Conservation (phyloP, 176 grass and related monocot genomes). For the Otatea glauca region DNA sequence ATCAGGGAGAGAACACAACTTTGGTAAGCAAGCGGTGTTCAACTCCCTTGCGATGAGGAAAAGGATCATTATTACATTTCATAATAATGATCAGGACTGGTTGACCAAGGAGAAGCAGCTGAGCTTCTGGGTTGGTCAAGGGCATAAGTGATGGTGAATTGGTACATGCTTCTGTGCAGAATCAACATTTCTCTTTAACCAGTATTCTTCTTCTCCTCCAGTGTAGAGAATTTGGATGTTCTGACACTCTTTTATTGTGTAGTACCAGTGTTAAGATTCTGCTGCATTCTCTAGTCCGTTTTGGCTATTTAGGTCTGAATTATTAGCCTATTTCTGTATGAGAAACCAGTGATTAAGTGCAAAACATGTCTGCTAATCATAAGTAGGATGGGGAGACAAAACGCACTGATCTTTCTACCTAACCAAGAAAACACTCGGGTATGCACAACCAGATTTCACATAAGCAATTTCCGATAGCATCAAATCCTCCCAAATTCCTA, state of each 20-base stretch:
- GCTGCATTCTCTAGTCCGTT: neutral
- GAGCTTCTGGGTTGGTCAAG: conserved; percentile 33
- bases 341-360: no score
- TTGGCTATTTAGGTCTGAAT: neutral
- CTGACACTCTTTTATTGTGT: neutral
- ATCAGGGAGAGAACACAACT: conserved; percentile 51
- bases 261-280: neutral
- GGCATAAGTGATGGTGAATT: conserved; percentile 8
- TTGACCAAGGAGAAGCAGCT: conserved; percentile 17
- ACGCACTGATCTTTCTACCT: no score
- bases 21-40: conserved; percentile 38
- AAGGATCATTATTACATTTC: neutral
- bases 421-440: no score
- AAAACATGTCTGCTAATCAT: no score
- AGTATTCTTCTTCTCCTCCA: neutral
- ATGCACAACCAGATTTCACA: no score
- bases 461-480: no score
- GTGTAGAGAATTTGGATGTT: conserved; percentile 27
- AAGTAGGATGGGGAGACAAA: no score
- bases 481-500: no score
- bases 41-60: neutral
- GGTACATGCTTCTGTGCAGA: neutral
- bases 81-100: neutral
- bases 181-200: neutral
- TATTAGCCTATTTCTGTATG: neutral